Conservation (phyloP, 371 early-diverging fungal species). For the Lichtheimia ornata region DNA sequence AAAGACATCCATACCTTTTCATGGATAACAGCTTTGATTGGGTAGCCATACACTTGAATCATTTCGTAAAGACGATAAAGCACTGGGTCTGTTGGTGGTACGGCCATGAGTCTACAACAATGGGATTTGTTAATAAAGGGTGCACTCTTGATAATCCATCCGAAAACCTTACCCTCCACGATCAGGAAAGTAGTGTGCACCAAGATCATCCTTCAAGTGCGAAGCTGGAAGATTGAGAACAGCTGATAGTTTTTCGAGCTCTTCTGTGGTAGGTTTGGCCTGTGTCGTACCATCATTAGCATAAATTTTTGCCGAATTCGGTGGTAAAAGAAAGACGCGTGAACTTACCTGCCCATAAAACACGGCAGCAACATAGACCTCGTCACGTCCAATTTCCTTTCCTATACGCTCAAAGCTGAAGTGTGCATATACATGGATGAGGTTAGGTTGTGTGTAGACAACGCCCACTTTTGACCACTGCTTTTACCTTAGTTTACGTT, state of each 20-base stretch:
- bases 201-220: slow-evolving; percentile 57
- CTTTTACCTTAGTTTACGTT: slow-evolving; percentile 34
- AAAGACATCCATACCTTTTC: slow-evolving; percentile 43
- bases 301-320: not conserved
- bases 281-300: slow-evolving; percentile 8
- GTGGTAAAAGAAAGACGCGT: too few relatives aligned
- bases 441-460: not conserved
- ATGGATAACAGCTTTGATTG: slow-evolving; percentile 54
- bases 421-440: not conserved
- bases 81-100: slow-evolving; percentile 56
- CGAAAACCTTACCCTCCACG: slow-evolving; percentile 47
- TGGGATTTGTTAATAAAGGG: too few relatives aligned
- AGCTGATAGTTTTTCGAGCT: slow-evolving; percentile 49
- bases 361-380: slow-evolving; percentile 71
- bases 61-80: slow-evolving; percentile 61
- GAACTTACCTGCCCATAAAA: slow-evolving; percentile 66
- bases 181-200: slow-evolving; percentile 53
- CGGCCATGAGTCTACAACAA: slow-evolving; percentile 33
- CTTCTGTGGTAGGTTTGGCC: slow-evolving; percentile 54
- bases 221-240: slow-evolving; percentile 57
- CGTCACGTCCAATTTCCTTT: slow-evolving; percentile 54
- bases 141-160: not conserved
- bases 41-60: slow-evolving; percentile 56
- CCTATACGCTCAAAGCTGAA: slow-evolving; percentile 64
- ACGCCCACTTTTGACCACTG: not conserved